Evolutionary conservation across 1,139 yeast genomes (phyloP).

Genomic region (Yamadazyma blattariae): DNA sequence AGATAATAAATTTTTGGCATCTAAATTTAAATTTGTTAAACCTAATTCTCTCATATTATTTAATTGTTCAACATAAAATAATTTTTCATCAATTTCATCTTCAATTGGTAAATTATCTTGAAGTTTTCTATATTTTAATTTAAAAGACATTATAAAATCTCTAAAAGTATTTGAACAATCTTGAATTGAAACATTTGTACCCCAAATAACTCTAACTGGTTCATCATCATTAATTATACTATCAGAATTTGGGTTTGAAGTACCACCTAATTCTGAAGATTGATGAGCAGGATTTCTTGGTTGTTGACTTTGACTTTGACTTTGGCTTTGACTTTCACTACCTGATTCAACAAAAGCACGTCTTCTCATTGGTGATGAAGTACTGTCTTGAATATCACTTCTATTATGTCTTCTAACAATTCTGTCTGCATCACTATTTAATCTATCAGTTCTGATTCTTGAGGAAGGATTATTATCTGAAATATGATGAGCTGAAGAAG

Average conservation of each 20-base stretch:
- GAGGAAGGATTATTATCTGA: conserved; percentile 26
- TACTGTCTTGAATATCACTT: conserved; percentile 41
- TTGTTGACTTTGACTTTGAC: conserved; percentile 1
- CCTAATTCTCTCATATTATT: conserved; percentile 77
- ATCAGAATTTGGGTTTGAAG: conserved; percentile 30
- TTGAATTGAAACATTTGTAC: conserved; percentile 91
- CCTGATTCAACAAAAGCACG: conserved; percentile 27
- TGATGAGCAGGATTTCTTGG: conserved; percentile 13
- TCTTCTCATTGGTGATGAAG: conserved; percentile 41
- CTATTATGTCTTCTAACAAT: conserved; percentile 41
- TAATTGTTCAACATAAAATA: conserved; percentile 71
- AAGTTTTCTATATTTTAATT: conserved; percentile 67
- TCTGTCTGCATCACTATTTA: conserved; percentile 43
- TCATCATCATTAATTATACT: conserved; percentile 41
- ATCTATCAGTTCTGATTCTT: conserved; percentile 27
- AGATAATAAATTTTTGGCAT: conserved; percentile 74
- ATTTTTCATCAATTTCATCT: conserved; percentile 55
- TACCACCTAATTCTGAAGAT: conserved; percentile 17
- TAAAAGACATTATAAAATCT: conserved; percentile 80
- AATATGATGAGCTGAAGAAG: conserved; percentile 37
- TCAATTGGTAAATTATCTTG: conserved; percentile 29
- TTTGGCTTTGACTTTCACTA: conserved; percentile 8
- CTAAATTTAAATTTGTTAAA: conserved; percentile 78
- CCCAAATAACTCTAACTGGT: conserved; percentile 94
- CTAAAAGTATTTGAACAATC: conserved; percentile 81